Evolutionary conservation across 768 basidiomycete genomes (phyloP).

Genomic region (Calocera cornea): DNA sequence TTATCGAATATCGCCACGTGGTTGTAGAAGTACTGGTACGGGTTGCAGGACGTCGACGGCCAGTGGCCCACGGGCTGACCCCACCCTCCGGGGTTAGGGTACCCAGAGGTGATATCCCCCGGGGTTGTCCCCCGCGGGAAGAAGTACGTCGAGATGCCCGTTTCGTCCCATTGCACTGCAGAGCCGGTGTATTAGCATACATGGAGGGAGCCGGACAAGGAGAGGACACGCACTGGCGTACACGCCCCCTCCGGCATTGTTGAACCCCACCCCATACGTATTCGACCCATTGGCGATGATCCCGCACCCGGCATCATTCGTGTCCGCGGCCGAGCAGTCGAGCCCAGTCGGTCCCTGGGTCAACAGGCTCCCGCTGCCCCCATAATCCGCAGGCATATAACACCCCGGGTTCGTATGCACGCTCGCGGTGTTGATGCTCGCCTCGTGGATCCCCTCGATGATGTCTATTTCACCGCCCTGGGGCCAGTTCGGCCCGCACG

Average conservation of each 20-base stretch:
- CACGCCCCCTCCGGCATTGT: constrained; percentile 70
- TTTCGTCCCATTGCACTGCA: constrained; percentile 59
- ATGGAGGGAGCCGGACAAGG: not conserved
- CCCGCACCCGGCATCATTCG: constrained; percentile 71
- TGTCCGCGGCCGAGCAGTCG: constrained; percentile 30
- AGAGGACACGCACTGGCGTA: constrained; percentile 58
- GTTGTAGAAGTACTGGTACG: constrained; percentile 62
- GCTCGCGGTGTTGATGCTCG: constrained; percentile 69
- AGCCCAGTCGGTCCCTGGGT: constrained; percentile 28
- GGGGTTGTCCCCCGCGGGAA: constrained; percentile 67
- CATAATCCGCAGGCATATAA: constrained; percentile 35
- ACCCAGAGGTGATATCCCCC: constrained; percentile 53
- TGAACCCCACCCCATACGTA: constrained; percentile 79
- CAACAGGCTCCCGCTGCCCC: constrained; percentile 51
- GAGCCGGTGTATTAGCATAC: constrained; percentile 6
- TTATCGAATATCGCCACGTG: constrained; percentile 70
- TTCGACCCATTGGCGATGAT: constrained; percentile 44
- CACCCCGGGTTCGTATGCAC: constrained; percentile 69
- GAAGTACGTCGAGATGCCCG: constrained; percentile 68
- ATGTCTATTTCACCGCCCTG: constrained; percentile 69
- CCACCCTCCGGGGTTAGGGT: constrained; percentile 68
- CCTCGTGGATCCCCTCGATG: constrained; percentile 68
- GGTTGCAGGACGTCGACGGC: constrained; percentile 60
- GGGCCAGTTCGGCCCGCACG: constrained; percentile 47
- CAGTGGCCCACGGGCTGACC: constrained; percentile 64